Evolutionary conservation across 805 yeast species (phyloP).

Genomic region (Saccharomycopsis sp.): DNA sequence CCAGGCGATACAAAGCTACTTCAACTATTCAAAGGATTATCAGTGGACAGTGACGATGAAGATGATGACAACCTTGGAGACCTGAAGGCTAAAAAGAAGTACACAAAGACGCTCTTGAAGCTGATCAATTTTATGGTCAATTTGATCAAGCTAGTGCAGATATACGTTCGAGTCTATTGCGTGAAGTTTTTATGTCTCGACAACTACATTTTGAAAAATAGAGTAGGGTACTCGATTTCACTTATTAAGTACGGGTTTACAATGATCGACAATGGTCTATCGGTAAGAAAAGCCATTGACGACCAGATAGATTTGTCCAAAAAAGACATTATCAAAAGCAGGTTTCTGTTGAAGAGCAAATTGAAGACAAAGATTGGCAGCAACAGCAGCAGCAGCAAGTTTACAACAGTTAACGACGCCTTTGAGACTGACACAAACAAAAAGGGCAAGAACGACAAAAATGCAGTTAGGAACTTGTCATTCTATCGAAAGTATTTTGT

Average conservation of each 20-base stretch:
- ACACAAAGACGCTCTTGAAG: slow-evolving; percentile 2
- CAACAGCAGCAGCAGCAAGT: neutral
- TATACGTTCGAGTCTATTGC: slow-evolving; percentile 14
- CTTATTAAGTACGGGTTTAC: slow-evolving; percentile 15
- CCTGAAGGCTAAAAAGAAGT: neutral
- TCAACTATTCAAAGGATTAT: neutral
- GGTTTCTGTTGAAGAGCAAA: slow-evolving; percentile 6
- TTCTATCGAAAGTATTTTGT: neutral
- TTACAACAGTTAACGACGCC: neutral
- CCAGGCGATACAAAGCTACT: neutral
- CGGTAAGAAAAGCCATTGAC: neutral
- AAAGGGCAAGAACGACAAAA: neutral
- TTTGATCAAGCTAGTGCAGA: slow-evolving; percentile 2
- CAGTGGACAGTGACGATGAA: neutral
- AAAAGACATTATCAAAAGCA: neutral
- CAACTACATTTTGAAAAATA: slow-evolving; percentile 12
- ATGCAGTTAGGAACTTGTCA: neutral
- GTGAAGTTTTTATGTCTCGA: slow-evolving; percentile 14
- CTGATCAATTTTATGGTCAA: slow-evolving; percentile 1
- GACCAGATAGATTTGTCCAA: neutral
- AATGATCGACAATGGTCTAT: neutral
- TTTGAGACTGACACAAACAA: neutral
- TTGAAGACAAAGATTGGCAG: neutral
- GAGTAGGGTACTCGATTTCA: slow-evolving; percentile 13
- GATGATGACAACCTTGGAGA: neutral